phyloP scores from a whole-genome alignment of 352 stramenopile species.

The Globisporangium solare region DNA sequence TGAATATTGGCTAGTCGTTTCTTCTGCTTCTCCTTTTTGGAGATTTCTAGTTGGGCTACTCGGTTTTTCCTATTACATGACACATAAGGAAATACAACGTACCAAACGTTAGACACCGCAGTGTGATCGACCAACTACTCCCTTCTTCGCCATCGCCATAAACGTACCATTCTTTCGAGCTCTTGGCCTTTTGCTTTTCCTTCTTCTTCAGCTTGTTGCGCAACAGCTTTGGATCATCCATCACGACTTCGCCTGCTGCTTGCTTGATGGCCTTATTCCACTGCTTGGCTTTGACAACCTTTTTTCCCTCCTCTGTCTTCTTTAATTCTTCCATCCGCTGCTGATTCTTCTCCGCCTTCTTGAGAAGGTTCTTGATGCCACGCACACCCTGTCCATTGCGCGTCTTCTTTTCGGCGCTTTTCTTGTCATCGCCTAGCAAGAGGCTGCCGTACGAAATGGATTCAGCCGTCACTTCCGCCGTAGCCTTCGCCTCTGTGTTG shows the following conservation, averaged over 20 bases:
- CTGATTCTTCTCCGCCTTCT: constrained; percentile 77
- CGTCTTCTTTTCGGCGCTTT: constrained; percentile 54
- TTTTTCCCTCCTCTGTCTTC: constrained; percentile 69
- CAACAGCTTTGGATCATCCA: constrained; percentile 77
- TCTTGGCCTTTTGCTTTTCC: constrained; percentile 77
- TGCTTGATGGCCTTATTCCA: constrained; percentile 77
- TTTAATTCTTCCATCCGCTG: constrained; percentile 75
- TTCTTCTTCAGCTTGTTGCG: constrained; percentile 83
- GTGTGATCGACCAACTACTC: too few relatives aligned
- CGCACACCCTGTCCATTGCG: constrained; percentile 66
- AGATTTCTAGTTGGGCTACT: constrained; percentile 44
- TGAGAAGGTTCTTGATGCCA: constrained; percentile 74
- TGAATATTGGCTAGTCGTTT: constrained; percentile 44
- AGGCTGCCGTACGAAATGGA: constrained; percentile 79
- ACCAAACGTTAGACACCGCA: background rate
- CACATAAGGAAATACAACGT: constrained; percentile 2
- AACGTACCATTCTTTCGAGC: constrained; percentile 60
- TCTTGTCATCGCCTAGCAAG: constrained; percentile 50
- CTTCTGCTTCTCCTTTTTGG: constrained; percentile 64
- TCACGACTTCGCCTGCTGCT: constrained; percentile 52
- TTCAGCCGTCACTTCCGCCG: constrained; percentile 19
- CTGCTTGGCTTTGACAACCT: constrained; percentile 53
- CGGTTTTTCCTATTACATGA: constrained; percentile 47
- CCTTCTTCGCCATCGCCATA: background rate
- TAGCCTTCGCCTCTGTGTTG: constrained; percentile 12